These are phyloP conservation scores for Ophiosphaerella korrae DNA, from an alignment of 2,329 filamentous ascomycete species.

Conservation along the genomic window DNA sequence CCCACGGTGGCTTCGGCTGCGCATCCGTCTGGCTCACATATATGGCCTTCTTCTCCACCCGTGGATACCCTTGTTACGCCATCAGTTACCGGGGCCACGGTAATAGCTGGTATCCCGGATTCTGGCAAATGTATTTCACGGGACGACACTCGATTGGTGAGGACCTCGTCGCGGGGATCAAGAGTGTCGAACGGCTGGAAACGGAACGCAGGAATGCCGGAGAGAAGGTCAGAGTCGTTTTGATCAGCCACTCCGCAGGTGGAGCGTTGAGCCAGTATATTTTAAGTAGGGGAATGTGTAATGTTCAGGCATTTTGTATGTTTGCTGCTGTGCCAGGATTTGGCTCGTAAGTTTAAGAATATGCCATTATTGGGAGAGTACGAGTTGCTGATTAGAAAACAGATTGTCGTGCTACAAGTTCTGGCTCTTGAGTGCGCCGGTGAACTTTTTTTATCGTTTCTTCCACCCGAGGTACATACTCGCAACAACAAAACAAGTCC, in stretches of 20 bases:
- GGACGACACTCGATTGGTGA: slow-evolving; percentile 50
- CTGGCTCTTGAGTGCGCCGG: slow-evolving; percentile 27
- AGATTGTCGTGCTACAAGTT: slow-evolving; percentile 31
- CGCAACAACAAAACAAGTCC: slow-evolving; percentile 56
- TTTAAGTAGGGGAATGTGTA: slow-evolving; percentile 49
- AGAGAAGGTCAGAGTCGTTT: slow-evolving; percentile 45
- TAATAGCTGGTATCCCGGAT: slow-evolving; percentile 58
- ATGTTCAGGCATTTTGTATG: slow-evolving; percentile 54
- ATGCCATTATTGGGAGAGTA: background rate
- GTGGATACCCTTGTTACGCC: slow-evolving; percentile 58
- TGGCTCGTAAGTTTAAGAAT: slow-evolving; percentile 50
- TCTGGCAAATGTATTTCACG: slow-evolving; percentile 55
- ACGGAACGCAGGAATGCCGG: slow-evolving; percentile 24
- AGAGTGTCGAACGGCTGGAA: slow-evolving; percentile 39
- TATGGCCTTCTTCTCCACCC: slow-evolving; percentile 54
- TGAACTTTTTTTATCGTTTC: slow-evolving; percentile 51
- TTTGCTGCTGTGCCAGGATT: slow-evolving; percentile 56
- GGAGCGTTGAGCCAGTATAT: slow-evolving; percentile 58
- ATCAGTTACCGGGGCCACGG: slow-evolving; percentile 61
- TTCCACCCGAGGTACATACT: slow-evolving; percentile 59
- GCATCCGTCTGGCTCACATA: slow-evolving; percentile 61
- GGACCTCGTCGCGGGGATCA: slow-evolving; percentile 53
- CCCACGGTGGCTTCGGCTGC: slow-evolving; percentile 61
- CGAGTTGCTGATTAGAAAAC: slow-evolving; percentile 17
- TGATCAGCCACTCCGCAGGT: slow-evolving; percentile 60